Base-by-base conservation (phyloP, 805 yeast genomes). In the Wickerhamomyces chambardii region DNA sequence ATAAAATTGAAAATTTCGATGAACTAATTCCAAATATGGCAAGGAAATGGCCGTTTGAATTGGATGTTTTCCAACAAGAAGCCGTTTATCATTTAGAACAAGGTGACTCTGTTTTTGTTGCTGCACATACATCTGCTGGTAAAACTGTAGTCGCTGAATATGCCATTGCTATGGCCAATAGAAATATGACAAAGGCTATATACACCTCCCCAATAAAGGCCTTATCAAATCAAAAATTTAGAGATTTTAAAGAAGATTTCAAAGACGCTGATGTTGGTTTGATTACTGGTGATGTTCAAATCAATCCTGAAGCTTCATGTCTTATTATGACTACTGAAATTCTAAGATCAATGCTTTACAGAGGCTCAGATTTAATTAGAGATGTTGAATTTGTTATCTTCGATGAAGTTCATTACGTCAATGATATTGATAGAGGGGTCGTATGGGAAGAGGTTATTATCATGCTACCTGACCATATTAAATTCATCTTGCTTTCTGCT, bases 371-470 rank as follows among this genome's bases (percentile, higher is more conserved):
- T 61, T 59, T 92, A 31, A 89, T 92, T 47, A 71, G 98, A 56
- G 98, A 92, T 59, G 97, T 92, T 17, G 98, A 90, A 52, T 92
- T 89, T 66, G 96, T 92, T 19, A 87, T 92, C 29, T 92, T 92
- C 55, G 98, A 92, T 62, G 98, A 92, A 55, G 98, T 92, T 2
- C 98, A 92, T 59, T 92, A 92, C 54, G 96, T 92, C 42, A 92
- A 92, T 56, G 98, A 92, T 61, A 80, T 85, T 38, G 95, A 86
- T 50, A 77, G 98, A 58, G 98, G 98, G 51, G 98, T 92, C 12
- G 98, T 92, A 4, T 92, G 98, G 98, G 98, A 92, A 63, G 98
- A 92, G 60, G 97, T 92, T 17, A 92, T 92, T 41, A 92, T 92
- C 47, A 86, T 92, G 95, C 65, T 92, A 25, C 98, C 98, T 0